These are phyloP conservation scores for Neonectria faginata DNA, from an alignment of 2,329 filamentous ascomycete species.

Conservation along the genomic window DNA sequence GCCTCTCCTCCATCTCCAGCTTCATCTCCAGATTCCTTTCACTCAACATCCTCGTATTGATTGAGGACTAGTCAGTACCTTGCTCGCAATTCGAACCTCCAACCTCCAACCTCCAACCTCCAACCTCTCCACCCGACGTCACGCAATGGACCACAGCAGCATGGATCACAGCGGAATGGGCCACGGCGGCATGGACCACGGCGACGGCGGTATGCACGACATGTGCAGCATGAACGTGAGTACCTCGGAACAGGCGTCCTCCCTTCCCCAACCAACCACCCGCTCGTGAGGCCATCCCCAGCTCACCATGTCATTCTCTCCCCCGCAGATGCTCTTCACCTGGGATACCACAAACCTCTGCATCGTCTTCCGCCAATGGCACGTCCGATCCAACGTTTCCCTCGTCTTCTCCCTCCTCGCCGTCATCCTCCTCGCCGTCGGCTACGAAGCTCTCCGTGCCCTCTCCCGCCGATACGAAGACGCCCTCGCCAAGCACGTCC, in stretches of 20 bases:
- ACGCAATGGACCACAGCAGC: slow-evolving; percentile 57
- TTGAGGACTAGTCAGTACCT: background rate
- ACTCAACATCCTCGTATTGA: background rate
- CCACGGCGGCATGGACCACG: slow-evolving; percentile 59
- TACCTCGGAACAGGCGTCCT: slow-evolving; percentile 16
- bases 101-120: background rate
- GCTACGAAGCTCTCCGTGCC: slow-evolving; percentile 90
- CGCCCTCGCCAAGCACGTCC: slow-evolving; percentile 59
- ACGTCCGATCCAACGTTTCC: slow-evolving; percentile 77
- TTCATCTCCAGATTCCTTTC: background rate
- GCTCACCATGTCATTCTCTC: slow-evolving; percentile 15
- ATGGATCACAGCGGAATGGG: slow-evolving; percentile 61
- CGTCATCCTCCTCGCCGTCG: slow-evolving; percentile 85
- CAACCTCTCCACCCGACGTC: background rate
- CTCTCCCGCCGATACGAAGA: slow-evolving; percentile 81
- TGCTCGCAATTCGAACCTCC: background rate
- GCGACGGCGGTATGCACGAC: slow-evolving; percentile 68
- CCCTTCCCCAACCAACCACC: background rate
- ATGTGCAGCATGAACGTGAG: slow-evolving; percentile 94
- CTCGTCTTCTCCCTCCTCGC: slow-evolving; percentile 86
- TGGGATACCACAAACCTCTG: slow-evolving; percentile 95
- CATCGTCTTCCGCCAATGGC: slow-evolving; percentile 95
- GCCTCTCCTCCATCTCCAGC: background rate
- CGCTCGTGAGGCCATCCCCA: slow-evolving; percentile 4
- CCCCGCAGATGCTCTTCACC: slow-evolving; percentile 92